Evolutionary conservation across 805 yeast species (phyloP).

Genomic region (Kuraishia cidri): DNA sequence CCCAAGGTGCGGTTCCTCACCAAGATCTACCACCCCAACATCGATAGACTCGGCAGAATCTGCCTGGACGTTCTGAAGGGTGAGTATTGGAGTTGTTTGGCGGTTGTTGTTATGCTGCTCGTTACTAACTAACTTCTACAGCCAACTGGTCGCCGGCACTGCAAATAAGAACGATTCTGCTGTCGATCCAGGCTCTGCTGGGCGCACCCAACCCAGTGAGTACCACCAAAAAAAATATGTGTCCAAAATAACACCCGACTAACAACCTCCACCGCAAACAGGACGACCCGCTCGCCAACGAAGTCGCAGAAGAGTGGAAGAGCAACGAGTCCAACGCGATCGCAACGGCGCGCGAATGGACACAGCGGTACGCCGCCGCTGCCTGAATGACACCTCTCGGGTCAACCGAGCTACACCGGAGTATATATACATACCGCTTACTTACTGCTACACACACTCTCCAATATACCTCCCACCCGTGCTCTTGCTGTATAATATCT

Average conservation of each 20-base stretch:
- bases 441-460: too few species aligned
- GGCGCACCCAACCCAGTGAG: conserved; percentile 85
- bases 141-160: conserved; percentile 97
- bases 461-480: too few species aligned
- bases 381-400: too few species aligned
- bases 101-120: not conserved
- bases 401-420: too few species aligned
- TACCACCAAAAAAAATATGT: not conserved
- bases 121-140: conserved; percentile 5
- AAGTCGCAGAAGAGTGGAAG: conserved; percentile 96
- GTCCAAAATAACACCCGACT: not conserved
- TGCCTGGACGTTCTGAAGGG: conserved; percentile 89
- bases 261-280: too few species aligned
- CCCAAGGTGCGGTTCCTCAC: conserved; percentile 94
- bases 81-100: conserved; percentile 7
- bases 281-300: conserved; percentile 96
- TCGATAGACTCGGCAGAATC: conserved; percentile 90
- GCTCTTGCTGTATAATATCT: too few species aligned
- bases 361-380: conserved; percentile 35
- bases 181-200: conserved; percentile 86
- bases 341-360: conserved; percentile 73
- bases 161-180: conserved; percentile 85
- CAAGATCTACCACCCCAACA: conserved; percentile 92
- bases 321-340: conserved; percentile 76
- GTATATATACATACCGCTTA: too few species aligned